Conservation (phyloP, 306 rosid species). For the Quercus suber region DNA sequence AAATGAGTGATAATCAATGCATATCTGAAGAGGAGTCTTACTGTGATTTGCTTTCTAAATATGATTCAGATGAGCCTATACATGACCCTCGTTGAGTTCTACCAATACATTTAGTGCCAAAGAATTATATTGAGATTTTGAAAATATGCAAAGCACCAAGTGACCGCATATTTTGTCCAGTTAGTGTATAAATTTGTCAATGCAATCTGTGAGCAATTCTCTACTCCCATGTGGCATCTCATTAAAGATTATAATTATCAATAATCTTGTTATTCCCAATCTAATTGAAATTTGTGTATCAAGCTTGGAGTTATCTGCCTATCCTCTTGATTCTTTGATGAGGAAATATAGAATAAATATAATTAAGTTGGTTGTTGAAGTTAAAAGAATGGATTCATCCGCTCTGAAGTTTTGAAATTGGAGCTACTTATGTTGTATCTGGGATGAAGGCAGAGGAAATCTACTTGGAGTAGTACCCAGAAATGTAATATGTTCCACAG, state of each 20-base stretch:
- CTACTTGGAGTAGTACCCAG: neutral
- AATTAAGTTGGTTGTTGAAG: neutral
- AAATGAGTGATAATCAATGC: neutral
- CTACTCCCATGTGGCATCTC: neutral
- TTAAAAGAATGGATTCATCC: neutral
- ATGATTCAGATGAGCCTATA: slow-evolving; percentile 29
- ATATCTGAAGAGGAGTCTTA: slow-evolving; percentile 34
- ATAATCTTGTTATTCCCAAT: neutral
- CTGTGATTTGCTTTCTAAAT: slow-evolving; percentile 27
- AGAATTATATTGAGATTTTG: neutral
- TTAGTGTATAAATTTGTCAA: neutral
- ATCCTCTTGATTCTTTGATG: neutral
- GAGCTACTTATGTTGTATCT: neutral
- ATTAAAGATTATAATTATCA: neutral
- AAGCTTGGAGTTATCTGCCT: neutral
- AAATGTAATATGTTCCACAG: neutral
- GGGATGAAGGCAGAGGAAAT: neutral
- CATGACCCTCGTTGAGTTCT: slow-evolving; percentile 16
- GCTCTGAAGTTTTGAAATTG: neutral
- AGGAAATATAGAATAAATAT: neutral
- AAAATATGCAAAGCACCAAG: neutral
- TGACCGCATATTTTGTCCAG: neutral
- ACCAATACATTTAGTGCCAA: neutral
- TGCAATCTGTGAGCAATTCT: neutral
- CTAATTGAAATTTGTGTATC: neutral